Conservation (phyloP, 2,329 filamentous ascomycete species). For the Trichoderma aggressivum region DNA sequence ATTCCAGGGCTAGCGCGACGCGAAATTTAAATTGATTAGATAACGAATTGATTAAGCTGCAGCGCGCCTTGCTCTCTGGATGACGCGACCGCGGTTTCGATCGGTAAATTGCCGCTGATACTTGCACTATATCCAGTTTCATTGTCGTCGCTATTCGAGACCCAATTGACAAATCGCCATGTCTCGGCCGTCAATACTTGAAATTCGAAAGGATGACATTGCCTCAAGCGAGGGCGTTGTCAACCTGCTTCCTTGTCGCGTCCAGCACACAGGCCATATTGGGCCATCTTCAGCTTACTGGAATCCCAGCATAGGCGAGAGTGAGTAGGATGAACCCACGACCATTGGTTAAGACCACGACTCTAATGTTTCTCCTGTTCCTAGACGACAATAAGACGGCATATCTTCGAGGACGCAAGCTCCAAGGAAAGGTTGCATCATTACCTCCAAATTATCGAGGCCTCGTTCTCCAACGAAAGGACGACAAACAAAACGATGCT, state of each 20-base stretch:
- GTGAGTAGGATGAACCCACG: background rate
- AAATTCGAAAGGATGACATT: slow-evolving; percentile 31
- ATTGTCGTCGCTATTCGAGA: too few relatives aligned
- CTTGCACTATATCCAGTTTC: background rate
- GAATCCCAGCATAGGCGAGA: slow-evolving; percentile 52
- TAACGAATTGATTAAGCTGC: background rate
- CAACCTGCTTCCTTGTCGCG: slow-evolving; percentile 75
- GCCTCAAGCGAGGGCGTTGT: slow-evolving; percentile 46
- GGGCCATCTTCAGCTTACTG: slow-evolving; percentile 65
- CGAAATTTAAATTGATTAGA: slow-evolving; percentile 38
- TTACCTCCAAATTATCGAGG: slow-evolving; percentile 72
- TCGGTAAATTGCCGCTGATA: background rate
- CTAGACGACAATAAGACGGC: slow-evolving; percentile 53
- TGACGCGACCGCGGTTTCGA: background rate
- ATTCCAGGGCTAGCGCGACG: slow-evolving; percentile 23
- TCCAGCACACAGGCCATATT: slow-evolving; percentile 72
- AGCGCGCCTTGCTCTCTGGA: background rate
- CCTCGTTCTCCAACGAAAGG: slow-evolving; percentile 48
- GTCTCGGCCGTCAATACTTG: slow-evolving; percentile 43
- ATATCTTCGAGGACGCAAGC: slow-evolving; percentile 77
- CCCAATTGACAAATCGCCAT: slow-evolving; percentile 27
- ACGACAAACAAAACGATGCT: slow-evolving; percentile 20
- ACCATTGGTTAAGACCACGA: background rate
- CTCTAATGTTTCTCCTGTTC: background rate
- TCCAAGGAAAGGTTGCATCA: slow-evolving; percentile 63